phyloP scores from a whole-genome alignment of 305 asterid genomes.

The Stenogyne calaminthoides region DNA sequence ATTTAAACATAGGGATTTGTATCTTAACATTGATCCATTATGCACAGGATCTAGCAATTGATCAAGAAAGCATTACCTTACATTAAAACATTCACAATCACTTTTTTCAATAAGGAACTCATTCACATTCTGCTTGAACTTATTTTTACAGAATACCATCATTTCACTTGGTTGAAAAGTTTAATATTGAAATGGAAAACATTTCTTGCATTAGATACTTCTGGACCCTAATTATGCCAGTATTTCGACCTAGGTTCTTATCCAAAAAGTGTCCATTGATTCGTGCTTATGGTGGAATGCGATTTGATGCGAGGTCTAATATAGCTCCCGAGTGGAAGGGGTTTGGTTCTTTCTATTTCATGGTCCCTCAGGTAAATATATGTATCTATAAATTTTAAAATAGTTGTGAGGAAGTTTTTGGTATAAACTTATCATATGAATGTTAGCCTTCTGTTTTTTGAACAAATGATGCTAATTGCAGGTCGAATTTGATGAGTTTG shows the following conservation, averaged over 20 bases:
- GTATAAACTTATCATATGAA: neutral
- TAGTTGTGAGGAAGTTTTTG: neutral
- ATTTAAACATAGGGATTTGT: neutral
- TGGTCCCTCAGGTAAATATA: conserved; percentile 86
- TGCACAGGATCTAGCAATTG: neutral
- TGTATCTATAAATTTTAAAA: neutral
- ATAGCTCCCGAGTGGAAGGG: conserved; percentile 78
- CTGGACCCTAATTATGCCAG: conserved; percentile 16
- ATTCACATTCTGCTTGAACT: neutral
- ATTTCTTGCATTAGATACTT: neutral
- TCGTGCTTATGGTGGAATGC: conserved; percentile 94
- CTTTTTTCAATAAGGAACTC: neutral
- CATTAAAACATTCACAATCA: neutral
- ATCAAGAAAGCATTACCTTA: neutral
- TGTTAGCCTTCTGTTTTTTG: neutral
- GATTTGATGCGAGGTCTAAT: conserved; percentile 67
- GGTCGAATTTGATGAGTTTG: conserved; percentile 90
- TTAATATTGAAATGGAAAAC: neutral
- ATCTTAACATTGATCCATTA: neutral
- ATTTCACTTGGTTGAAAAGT: neutral
- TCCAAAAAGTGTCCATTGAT: conserved; percentile 82
- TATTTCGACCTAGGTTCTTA: conserved; percentile 56
- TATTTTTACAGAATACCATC: neutral
- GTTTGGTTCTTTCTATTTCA: conserved; percentile 89
- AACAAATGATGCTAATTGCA: conserved; percentile 41